Conservation (phyloP, 2,329 filamentous ascomycete species). For the Alternaria tenuissima region DNA sequence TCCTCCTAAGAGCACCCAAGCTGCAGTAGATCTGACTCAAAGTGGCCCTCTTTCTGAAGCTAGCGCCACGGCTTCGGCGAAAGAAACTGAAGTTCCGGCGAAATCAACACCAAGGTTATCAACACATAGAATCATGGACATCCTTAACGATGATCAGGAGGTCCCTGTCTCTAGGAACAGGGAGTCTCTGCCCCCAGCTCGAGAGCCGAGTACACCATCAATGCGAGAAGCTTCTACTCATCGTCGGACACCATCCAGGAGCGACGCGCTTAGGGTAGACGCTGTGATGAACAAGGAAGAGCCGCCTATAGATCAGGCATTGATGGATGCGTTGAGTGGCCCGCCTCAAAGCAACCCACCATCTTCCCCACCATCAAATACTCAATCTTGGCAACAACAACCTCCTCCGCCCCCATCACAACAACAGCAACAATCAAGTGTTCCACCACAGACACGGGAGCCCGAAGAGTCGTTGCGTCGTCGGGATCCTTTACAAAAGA, state of each 20-base stretch:
- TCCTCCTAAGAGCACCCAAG: conserved; percentile 21
- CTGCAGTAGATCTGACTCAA: conserved; percentile 10
- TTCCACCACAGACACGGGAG: conserved; percentile 24
- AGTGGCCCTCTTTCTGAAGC: conserved; percentile 15
- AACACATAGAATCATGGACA: conserved; percentile 49
- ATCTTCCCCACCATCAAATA: conserved; percentile 27
- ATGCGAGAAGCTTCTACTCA: conserved; percentile 21
- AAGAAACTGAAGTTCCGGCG: conserved; percentile 25
- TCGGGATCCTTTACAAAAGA: conserved; percentile 36
- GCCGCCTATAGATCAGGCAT: conserved; percentile 31
- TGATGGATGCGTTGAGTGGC: conserved; percentile 31
- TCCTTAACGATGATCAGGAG: conserved; percentile 48
- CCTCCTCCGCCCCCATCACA: background rate
- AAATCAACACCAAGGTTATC: conserved; percentile 38
- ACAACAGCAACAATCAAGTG: conserved; percentile 14
- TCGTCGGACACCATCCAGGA: conserved; percentile 30
- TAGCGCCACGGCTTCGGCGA: conserved; percentile 14
- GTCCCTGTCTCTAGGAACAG: conserved; percentile 33
- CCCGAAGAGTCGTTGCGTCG: conserved; percentile 37
- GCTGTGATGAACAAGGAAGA: conserved; percentile 30
- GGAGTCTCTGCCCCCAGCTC: conserved; percentile 24
- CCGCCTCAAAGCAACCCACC: conserved; percentile 30
- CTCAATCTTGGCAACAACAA: conserved; percentile 23
- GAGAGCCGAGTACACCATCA: conserved; percentile 31
- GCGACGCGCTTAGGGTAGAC: conserved; percentile 27